phyloP scores from a whole-genome alignment of 768 basidiomycete species.

The Lentinula detonsa region DNA sequence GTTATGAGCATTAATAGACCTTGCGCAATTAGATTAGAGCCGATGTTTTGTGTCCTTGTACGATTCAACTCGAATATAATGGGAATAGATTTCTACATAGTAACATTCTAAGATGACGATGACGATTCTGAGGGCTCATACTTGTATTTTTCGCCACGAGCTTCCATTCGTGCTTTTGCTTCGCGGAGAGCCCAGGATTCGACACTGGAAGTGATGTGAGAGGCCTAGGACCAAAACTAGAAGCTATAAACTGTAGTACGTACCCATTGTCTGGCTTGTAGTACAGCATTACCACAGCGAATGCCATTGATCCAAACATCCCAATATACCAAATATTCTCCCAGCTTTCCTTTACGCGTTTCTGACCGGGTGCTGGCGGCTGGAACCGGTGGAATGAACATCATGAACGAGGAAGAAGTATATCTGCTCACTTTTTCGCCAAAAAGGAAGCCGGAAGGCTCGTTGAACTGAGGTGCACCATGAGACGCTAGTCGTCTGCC shows the following conservation, averaged over 20 bases:
- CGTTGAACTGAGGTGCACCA: conserved; percentile 80
- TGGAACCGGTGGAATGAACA: conserved; percentile 19
- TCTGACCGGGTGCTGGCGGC: conserved; percentile 78
- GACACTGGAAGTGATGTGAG: conserved; percentile 45
- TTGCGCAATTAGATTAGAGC: neutral
- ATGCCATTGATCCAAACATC: conserved; percentile 83
- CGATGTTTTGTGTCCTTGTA: neutral
- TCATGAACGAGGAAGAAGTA: neutral
- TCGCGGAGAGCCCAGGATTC: conserved; percentile 90
- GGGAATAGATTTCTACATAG: neutral
- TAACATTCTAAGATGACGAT: conserved; percentile 1
- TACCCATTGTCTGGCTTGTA: conserved; percentile 95
- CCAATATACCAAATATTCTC: conserved; percentile 87
- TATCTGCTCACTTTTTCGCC: conserved; percentile 69
- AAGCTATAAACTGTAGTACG: conserved; percentile 16
- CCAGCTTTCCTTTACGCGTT: conserved; percentile 86
- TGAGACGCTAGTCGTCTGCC: conserved; percentile 61
- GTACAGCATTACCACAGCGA: conserved; percentile 72
- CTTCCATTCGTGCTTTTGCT: conserved; percentile 87
- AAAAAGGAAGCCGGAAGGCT: conserved; percentile 83
- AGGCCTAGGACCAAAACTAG: neutral
- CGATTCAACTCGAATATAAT: conserved; percentile 5
- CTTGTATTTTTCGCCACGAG: conserved; percentile 84
- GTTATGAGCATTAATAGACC: conserved; percentile 19
- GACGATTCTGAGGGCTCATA: conserved; percentile 54